A percentile compares a stretch with the other conserved stretches of the same genome.
Evolutionary conservation across 495 filamentous ascomycete genomes (phyloP).

Genomic region (Neurospora sp.): DNA sequence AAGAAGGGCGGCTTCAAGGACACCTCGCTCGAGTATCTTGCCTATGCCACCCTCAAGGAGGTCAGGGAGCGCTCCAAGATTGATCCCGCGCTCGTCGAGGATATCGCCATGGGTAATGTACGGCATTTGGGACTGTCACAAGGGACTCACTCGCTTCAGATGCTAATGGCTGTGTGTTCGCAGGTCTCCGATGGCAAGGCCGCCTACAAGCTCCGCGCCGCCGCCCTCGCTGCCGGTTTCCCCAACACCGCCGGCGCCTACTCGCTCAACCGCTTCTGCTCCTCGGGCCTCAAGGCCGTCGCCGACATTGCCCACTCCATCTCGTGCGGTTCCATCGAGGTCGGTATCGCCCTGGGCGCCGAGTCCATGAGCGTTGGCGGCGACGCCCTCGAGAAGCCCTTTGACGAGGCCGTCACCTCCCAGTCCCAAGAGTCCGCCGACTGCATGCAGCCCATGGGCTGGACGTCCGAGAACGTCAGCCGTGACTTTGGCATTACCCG

Average conservation of each 20-base stretch:
- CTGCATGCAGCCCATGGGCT: conserved; percentile 92
- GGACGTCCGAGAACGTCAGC: conserved; percentile 95
- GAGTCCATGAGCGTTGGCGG: conserved; percentile 75
- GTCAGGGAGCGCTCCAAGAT: conserved; percentile 62
- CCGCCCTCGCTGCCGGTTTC: conserved; percentile 83
- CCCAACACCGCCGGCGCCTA: conserved; percentile 77
- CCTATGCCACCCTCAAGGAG: conserved; percentile 71
- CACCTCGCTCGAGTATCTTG: conserved; percentile 75
- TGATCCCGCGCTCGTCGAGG: conserved; percentile 77
- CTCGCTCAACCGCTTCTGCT: conserved; percentile 91
- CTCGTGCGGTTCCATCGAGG: conserved; percentile 63
- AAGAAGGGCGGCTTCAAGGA: conserved; percentile 89
- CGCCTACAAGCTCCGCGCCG: conserved; percentile 81
- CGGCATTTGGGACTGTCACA: conserved; percentile 10
- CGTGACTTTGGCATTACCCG: conserved; percentile 78
- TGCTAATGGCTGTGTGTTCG: background rate
- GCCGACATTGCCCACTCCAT: conserved; percentile 94
- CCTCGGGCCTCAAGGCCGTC: conserved; percentile 86
- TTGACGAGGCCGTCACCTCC: conserved; percentile 66
- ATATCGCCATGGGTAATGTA: conserved; percentile 89
- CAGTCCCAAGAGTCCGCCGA: conserved; percentile 67
- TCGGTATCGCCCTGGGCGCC: conserved; percentile 79
- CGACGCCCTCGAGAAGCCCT: conserved; percentile 56
- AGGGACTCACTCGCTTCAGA: background rate
- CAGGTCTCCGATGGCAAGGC: conserved; percentile 81